These are phyloP conservation scores for Lepidium aucheri DNA, from an alignment of 345 rosid species.

Conservation along the genomic window DNA sequence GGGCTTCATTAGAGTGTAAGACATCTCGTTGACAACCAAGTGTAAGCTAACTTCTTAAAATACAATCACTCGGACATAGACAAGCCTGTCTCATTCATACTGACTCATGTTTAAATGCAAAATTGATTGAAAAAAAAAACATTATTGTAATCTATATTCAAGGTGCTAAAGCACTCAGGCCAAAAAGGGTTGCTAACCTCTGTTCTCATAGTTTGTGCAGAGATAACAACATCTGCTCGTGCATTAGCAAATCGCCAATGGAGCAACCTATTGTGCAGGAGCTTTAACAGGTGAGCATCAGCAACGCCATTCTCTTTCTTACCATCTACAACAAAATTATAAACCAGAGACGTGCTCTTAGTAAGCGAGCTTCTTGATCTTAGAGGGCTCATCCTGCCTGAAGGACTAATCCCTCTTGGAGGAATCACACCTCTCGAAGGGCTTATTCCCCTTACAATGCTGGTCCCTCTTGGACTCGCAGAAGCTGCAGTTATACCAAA, in stretches of 20 bases:
- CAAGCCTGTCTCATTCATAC: neutral
- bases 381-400: slow-evolving; percentile 32
- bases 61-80: neutral
- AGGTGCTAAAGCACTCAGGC: neutral
- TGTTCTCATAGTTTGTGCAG: slow-evolving; percentile 46
- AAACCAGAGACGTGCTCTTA: slow-evolving; percentile 39
- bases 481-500: slow-evolving; percentile 28
- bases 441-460: slow-evolving; percentile 38
- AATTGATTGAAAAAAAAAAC: neutral
- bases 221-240: slow-evolving; percentile 49
- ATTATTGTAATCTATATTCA: neutral
- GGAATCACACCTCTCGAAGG: slow-evolving; percentile 40
- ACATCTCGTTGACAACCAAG: neutral
- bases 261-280: slow-evolving; percentile 61
- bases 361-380: slow-evolving; percentile 42
- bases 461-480: slow-evolving; percentile 39
- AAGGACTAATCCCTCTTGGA: slow-evolving; percentile 28
- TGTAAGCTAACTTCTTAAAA: neutral
- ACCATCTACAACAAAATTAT: slow-evolving; percentile 62
- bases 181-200: slow-evolving; percentile 48
- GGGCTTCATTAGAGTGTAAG: neutral
- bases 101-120: neutral
- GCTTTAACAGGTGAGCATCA: slow-evolving; percentile 67
- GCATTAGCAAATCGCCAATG: slow-evolving; percentile 90
- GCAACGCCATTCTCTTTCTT: slow-evolving; percentile 46